Conservation (phyloP, 352 stramenopile species). For the Globisporangium cederbergense region DNA sequence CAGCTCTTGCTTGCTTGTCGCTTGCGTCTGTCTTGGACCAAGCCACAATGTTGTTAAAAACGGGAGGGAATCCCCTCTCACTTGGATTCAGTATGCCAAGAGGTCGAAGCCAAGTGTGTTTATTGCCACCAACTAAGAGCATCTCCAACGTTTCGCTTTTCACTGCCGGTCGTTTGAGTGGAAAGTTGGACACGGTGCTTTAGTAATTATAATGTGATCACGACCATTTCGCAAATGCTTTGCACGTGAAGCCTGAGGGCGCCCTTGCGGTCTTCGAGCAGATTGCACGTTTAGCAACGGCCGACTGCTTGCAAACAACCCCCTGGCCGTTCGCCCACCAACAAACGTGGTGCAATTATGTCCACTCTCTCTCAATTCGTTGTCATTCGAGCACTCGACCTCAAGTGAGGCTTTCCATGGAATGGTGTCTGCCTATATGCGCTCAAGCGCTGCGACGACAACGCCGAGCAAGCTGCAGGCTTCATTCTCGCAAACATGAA, state of each 20-base stretch:
- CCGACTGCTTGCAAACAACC: too few relatives aligned
- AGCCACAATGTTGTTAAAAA: not conserved
- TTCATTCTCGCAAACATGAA: slow-evolving; percentile 87
- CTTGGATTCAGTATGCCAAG: slow-evolving; percentile 10
- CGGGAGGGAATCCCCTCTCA: not conserved
- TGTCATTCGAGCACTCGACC: too few relatives aligned
- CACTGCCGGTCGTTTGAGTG: too few relatives aligned
- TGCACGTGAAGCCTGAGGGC: too few relatives aligned
- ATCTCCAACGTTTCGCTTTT: too few relatives aligned
- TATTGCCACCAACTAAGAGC: not conserved
- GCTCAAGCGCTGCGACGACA: slow-evolving; percentile 77
- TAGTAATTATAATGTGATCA: too few relatives aligned
- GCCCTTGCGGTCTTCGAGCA: not conserved
- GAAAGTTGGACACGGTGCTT: too few relatives aligned
- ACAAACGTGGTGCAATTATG: too few relatives aligned
- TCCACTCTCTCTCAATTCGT: too few relatives aligned
- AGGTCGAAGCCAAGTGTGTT: not conserved
- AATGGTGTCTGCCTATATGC: slow-evolving; percentile 80
- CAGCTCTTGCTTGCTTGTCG: not conserved
- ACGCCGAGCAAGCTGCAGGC: slow-evolving; percentile 74
- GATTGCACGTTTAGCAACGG: too few relatives aligned
- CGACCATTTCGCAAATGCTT: too few relatives aligned
- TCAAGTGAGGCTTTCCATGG: slow-evolving; percentile 86
- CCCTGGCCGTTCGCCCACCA: too few relatives aligned
- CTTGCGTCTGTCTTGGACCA: not conserved